Evolutionary conservation across 2,329 filamentous ascomycete species (phyloP).

Genomic region (Gremmenia infestans): DNA sequence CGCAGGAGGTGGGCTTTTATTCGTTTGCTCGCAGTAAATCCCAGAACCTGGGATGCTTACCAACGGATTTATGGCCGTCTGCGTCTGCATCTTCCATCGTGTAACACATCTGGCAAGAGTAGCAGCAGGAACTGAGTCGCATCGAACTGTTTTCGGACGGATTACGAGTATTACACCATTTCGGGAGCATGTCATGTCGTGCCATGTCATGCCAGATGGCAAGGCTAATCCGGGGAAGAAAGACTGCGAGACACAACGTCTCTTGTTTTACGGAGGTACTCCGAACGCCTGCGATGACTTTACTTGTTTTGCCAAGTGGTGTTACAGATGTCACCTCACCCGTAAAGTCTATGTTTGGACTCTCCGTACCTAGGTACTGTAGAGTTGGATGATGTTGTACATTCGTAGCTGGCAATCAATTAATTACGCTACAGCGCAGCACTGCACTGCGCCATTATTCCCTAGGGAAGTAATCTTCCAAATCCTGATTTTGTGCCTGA

Average conservation of each 20-base stretch:
- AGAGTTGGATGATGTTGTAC: too few relatives aligned
- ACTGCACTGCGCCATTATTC: not conserved
- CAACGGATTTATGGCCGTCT: constrained; percentile 10
- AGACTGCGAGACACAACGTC: too few relatives aligned
- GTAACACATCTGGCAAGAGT: constrained; percentile 8
- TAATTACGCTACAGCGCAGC: too few relatives aligned
- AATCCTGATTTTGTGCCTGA: constrained; percentile 5
- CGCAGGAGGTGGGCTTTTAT: not conserved
- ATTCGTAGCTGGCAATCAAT: too few relatives aligned
- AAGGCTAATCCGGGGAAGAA: constrained; percentile 10
- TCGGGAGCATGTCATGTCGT: not conserved
- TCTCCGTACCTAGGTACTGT: too few relatives aligned
- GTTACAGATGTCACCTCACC: too few relatives aligned
- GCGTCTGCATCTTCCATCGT: constrained; percentile 12
- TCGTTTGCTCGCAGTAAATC: not conserved
- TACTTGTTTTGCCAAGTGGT: too few relatives aligned
- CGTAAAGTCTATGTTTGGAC: too few relatives aligned
- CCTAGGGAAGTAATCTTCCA: not conserved
- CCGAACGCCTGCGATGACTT: too few relatives aligned
- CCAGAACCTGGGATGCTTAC: constrained; percentile 7
- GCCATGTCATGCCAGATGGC: not conserved
- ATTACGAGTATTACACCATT: not conserved
- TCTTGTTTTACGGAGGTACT: too few relatives aligned
- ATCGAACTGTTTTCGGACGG: constrained; percentile 4
- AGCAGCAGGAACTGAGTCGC: too few relatives aligned